phyloP scores from a whole-genome alignment of 805 yeast genomes.

The Kodamaea sagamina region DNA sequence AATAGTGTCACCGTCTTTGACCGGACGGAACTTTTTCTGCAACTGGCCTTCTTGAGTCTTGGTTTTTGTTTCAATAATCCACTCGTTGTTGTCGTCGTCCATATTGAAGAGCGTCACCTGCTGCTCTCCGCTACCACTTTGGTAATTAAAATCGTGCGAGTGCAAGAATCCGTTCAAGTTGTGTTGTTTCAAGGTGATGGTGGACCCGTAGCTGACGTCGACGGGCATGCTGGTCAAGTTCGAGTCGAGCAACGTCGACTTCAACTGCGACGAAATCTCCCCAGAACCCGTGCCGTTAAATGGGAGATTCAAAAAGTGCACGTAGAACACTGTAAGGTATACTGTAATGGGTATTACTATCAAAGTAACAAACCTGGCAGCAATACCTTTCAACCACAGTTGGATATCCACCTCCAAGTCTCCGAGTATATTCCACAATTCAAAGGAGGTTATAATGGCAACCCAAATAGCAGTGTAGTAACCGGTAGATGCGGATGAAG shows the following conservation, averaged over 20 bases:
- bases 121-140: slow-evolving; percentile 69
- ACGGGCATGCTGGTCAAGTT: slow-evolving; percentile 48
- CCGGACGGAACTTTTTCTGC: slow-evolving; percentile 30
- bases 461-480: slow-evolving; percentile 68
- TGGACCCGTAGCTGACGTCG: slow-evolving; percentile 72
- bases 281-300: slow-evolving; percentile 60
- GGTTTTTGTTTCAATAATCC: slow-evolving; percentile 59
- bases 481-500: slow-evolving; percentile 74
- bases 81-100: slow-evolving; percentile 68
- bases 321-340: slow-evolving; percentile 56
- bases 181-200: slow-evolving; percentile 69
- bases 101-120: slow-evolving; percentile 74
- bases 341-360: slow-evolving; percentile 57
- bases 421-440: slow-evolving; percentile 70
- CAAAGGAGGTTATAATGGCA: slow-evolving; percentile 45
- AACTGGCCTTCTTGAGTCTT: slow-evolving; percentile 43
- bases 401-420: slow-evolving; percentile 54
- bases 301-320: slow-evolving; percentile 54
- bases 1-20: slow-evolving; percentile 58
- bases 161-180: slow-evolving; percentile 77
- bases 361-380: slow-evolving; percentile 42
- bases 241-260: slow-evolving; percentile 53
- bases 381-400: slow-evolving; percentile 42
- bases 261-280: slow-evolving; percentile 66
- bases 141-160: slow-evolving; percentile 67